Evolutionary conservation across 2,329 filamentous ascomycete genomes (phyloP).

Genomic region (Verticillium nonalfalfae): DNA sequence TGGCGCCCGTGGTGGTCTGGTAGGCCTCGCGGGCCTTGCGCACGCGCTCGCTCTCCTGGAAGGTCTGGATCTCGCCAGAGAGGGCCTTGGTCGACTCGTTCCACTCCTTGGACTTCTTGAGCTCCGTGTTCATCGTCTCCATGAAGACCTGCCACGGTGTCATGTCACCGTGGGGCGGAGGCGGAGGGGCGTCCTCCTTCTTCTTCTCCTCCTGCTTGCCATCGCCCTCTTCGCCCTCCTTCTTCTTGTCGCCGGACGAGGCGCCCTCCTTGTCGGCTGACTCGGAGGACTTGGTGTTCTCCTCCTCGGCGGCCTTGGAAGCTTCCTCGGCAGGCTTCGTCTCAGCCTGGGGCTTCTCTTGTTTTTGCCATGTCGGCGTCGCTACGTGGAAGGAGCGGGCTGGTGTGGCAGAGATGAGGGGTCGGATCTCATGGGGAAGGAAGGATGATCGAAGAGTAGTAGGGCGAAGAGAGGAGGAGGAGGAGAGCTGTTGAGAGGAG

Average conservation of each 20-base stretch:
- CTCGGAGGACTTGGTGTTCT: conserved; percentile 27
- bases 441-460: conserved; percentile 40
- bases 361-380: conserved; percentile 21
- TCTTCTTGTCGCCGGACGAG: conserved; percentile 18
- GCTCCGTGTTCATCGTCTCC: conserved; percentile 89
- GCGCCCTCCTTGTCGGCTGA: conserved; percentile 17
- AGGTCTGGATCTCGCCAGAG: conserved; percentile 80
- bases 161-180: conserved; percentile 96
- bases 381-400: conserved; percentile 32
- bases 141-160: conserved; percentile 98
- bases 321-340: conserved; percentile 13
- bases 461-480: conserved; percentile 18
- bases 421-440: conserved; percentile 30
- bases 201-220: conserved; percentile 37
- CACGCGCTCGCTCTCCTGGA: conserved; percentile 88
- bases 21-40: conserved; percentile 82
- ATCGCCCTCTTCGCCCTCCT: conserved; percentile 20
- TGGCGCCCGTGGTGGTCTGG: conserved; percentile 76
- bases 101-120: conserved; percentile 98
- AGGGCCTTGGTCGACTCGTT: conserved; percentile 97
- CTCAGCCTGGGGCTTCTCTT: conserved; percentile 25
- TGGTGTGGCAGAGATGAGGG: conserved; percentile 25
- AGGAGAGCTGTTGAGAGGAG: conserved; percentile 17
- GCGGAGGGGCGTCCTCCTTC: conserved; percentile 65
- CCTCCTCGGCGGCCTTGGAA: conserved; percentile 31